Evolutionary conservation across 805 yeast species (phyloP), one percentile per base, ranked within the genome.

Genomic region (Metschnikowia arizonensis): DNA sequence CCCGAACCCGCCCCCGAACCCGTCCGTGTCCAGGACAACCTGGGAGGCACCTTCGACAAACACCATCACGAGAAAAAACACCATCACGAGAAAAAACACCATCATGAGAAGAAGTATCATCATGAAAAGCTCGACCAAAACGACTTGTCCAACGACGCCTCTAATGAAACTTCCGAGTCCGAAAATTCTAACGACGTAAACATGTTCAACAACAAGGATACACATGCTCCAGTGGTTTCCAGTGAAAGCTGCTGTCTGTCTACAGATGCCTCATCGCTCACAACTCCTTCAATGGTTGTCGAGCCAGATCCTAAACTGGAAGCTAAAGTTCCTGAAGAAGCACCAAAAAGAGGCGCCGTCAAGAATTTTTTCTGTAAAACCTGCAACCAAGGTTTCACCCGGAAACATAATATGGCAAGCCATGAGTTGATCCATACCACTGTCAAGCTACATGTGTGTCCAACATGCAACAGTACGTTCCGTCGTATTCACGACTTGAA

Each of bases 401-500:
- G 93, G 36, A 82, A 78, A 54, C 91, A 85, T 61, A 85, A 85
- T 56, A 72, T 85, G 68, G 83, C 83, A 45, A 77, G 86, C 4
- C 93, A 85, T 60, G 72, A 81, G 50, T 63, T 84, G 51, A 84
- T 82, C 29, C 93, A 85, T 61, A 74, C 87, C 12, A 71, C 75
- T 40, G 74, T 72, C 50, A 82, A 78, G 58, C 88, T 89, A 1
- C 85, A 74, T 62, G 62, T 66, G 19, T 86, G 95, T 61, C 50
- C 74, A 10, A 72, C 74, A 24, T 86, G 95, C 57, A 66, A 73
- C 42, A 68, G 77, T 38, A 76, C 72, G 51, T 86, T 87, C 61
- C 73, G 93, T 48, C 71, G 95, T 38, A 74, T 79, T 25, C 90
- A 85, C 60, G 95, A 87, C 60, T 69, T 87, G 56, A 84, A 81